phyloP scores from a whole-genome alignment of 495 filamentous ascomycete genomes.

The Hypoxylon cercidicola region DNA sequence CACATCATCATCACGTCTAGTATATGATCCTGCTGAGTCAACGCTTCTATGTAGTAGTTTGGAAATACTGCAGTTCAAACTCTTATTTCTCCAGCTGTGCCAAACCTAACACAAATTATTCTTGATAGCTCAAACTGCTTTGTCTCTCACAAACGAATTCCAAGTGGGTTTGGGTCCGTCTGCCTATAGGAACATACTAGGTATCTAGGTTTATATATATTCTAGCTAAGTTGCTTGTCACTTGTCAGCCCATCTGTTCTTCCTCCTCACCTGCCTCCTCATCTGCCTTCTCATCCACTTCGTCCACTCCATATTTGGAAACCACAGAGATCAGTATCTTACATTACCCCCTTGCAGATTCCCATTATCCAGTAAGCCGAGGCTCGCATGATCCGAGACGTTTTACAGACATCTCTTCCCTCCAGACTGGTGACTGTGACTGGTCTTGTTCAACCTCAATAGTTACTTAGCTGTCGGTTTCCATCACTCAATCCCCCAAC shows the following conservation, averaged over 20 bases:
- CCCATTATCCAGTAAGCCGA: neutral
- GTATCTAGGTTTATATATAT: slow-evolving; percentile 1
- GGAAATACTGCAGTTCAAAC: slow-evolving; percentile 2
- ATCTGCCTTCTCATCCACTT: neutral
- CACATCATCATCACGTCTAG: slow-evolving; percentile 14
- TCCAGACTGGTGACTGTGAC: neutral
- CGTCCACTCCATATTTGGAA: neutral
- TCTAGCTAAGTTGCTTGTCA: neutral
- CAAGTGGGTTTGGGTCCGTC: neutral
- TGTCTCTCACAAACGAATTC: slow-evolving; percentile 5
- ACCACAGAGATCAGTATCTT: slow-evolving; percentile 3
- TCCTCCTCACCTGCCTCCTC: neutral
- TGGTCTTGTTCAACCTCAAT: neutral
- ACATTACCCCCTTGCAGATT: slow-evolving; percentile 5
- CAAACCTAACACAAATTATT: slow-evolving; percentile 10
- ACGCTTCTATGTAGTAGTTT: slow-evolving; percentile 10
- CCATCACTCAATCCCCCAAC: neutral
- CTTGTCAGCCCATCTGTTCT: neutral
- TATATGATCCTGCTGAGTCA: slow-evolving; percentile 11
- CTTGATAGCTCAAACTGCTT: slow-evolving; percentile 14
- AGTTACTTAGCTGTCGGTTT: neutral
- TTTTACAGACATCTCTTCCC: neutral
- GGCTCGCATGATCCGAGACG: neutral
- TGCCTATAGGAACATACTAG: neutral
- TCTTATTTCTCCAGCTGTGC: neutral